A percentile compares a stretch with the other conserved stretches of the same genome.
These are phyloP conservation scores for Gastroboletus turbinatus DNA, from an alignment of 1,284 basidiomycete species.

Conservation along the genomic window DNA sequence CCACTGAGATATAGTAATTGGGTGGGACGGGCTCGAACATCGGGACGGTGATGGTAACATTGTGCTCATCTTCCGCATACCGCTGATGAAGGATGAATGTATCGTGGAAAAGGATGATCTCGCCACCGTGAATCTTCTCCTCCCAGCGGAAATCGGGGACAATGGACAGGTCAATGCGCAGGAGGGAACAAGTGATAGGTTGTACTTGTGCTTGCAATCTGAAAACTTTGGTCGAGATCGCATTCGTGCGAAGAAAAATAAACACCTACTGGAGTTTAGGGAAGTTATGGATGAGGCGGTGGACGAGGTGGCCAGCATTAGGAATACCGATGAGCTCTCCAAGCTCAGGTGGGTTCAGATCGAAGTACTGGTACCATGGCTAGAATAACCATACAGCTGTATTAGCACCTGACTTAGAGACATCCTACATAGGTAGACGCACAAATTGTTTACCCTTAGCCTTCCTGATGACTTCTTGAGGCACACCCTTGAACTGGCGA, in stretches of 20 bases:
- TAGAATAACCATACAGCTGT: conserved; percentile 28
- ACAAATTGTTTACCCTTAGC: conserved; percentile 98
- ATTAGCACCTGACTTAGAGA: not conserved
- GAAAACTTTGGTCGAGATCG: conserved; percentile 3
- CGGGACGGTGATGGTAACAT: conserved; percentile 90
- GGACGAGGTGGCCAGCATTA: conserved; percentile 88
- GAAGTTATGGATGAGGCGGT: conserved; percentile 96
- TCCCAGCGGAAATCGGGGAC: conserved; percentile 98
- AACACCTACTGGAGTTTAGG: conserved; percentile 83
- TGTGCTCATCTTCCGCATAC: conserved; percentile 93
- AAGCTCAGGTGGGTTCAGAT: conserved; percentile 81
- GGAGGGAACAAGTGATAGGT: conserved; percentile 86
- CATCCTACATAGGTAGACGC: conserved; percentile 31
- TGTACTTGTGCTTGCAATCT: conserved; percentile 92
- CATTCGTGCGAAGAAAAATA: not conserved
- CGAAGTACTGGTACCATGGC: conserved; percentile 97
- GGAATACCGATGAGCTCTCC: conserved; percentile 95
- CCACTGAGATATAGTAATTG: conserved; percentile 95
- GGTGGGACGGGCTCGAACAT: conserved; percentile 98
- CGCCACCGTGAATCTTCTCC: conserved; percentile 90
- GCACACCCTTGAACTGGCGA: conserved; percentile 92
- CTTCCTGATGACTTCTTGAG: conserved; percentile 84
- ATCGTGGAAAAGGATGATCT: conserved; percentile 93
- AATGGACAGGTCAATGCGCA: conserved; percentile 89
- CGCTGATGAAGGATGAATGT: conserved; percentile 88